Conservation (phyloP, 2,329 filamentous ascomycete species). For the Cladophialophora yegresii region DNA sequence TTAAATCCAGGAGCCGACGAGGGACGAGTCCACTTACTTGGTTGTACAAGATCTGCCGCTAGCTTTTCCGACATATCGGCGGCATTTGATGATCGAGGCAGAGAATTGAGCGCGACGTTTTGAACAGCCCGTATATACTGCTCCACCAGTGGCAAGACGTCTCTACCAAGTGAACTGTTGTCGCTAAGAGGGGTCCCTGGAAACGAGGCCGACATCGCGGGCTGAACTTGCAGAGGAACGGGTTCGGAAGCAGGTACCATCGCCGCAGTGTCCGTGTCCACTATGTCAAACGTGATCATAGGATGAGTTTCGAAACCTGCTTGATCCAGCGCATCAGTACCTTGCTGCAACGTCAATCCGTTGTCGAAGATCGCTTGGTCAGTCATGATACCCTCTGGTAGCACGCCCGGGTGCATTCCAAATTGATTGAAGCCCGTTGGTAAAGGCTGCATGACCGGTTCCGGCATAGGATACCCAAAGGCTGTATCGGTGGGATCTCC, state of each 20-base stretch:
- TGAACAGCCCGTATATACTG: conserved; percentile 26
- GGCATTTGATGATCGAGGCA: conserved; percentile 11
- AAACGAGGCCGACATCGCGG: conserved; percentile 3
- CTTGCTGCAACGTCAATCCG: conserved; percentile 8
- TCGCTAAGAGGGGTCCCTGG: conserved; percentile 3
- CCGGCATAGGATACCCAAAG: conserved; percentile 13
- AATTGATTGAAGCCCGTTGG: conserved; percentile 18
- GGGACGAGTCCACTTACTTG: conserved; percentile 13
- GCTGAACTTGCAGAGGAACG: neutral
- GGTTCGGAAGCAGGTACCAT: conserved; percentile 1
- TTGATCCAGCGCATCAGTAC: conserved; percentile 3
- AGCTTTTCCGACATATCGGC: conserved; percentile 7
- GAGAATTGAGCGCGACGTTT: conserved; percentile 3
- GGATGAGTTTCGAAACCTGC: conserved; percentile 14
- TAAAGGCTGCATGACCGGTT: conserved; percentile 8
- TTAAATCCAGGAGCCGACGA: neutral
- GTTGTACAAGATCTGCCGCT: conserved; percentile 20
- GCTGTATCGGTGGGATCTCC: conserved; percentile 8
- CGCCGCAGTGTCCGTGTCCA: conserved; percentile 19
- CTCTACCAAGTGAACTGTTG: conserved; percentile 23
- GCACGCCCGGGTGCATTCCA: conserved; percentile 7
- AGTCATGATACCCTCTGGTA: conserved; percentile 18
- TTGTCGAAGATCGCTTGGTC: conserved; percentile 17
- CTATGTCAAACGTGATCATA: conserved; percentile 22
- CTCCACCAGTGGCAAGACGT: conserved; percentile 27